phyloP scores from a whole-genome alignment of 163 green algal species.

The Coccomyxa subellipsoidea region DNA sequence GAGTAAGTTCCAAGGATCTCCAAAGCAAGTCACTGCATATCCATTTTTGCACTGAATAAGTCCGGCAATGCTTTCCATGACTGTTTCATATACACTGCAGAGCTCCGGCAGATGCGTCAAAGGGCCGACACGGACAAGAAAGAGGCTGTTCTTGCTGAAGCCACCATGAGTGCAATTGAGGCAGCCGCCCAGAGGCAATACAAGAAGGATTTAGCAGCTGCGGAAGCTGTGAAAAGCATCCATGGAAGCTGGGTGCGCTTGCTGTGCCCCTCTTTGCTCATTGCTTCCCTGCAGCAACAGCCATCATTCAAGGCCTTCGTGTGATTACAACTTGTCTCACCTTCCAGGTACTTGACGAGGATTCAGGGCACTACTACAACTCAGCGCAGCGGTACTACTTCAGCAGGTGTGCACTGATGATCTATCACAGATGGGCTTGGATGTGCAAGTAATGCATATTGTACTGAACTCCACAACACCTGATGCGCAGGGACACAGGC shows the following conservation, averaged over 20 bases:
- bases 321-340: neutral
- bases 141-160: slow-evolving; percentile 17
- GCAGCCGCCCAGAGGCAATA: slow-evolving; percentile 30
- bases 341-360: slow-evolving; percentile 26
- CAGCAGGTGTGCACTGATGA: slow-evolving; percentile 21
- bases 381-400: slow-evolving; percentile 49
- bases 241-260: slow-evolving; percentile 36
- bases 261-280: neutral
- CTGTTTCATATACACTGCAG: slow-evolving; percentile 22
- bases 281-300: neutral
- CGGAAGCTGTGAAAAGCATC: neutral
- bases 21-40: neutral
- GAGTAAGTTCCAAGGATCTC: slow-evolving; percentile 31
- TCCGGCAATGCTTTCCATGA: neutral
- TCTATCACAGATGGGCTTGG: neutral
- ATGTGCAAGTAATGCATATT: neutral
- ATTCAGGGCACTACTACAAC: slow-evolving; percentile 51
- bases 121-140: slow-evolving; percentile 36
- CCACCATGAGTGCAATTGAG: slow-evolving; percentile 38
- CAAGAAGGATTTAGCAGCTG: slow-evolving; percentile 27
- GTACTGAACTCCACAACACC: neutral
- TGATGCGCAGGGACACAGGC: slow-evolving; percentile 18
- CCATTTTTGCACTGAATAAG: neutral
- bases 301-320: neutral
- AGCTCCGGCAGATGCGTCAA: slow-evolving; percentile 53